Percentiles rank a stretch among this genome's conserved stretches.
Evolutionary conservation across 768 basidiomycete genomes (phyloP).

Genomic region (Lactarius deliciosus): DNA sequence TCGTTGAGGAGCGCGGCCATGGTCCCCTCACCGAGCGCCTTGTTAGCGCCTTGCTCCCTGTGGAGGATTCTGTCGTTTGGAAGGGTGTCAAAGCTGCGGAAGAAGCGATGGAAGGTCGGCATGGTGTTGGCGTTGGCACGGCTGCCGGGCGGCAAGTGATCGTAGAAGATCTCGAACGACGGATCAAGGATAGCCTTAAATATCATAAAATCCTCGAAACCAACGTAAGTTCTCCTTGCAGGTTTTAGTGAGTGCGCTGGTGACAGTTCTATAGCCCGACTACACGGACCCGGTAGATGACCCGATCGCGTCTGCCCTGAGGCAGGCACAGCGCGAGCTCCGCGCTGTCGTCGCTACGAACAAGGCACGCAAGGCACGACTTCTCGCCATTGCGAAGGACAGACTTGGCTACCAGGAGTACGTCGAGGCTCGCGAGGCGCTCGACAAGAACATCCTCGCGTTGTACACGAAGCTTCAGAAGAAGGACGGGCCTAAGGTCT

Average conservation of each 20-base stretch:
- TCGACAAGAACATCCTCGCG: conserved; percentile 80
- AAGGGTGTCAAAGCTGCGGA: conserved; percentile 81
- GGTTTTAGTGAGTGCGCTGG: conserved; percentile 27
- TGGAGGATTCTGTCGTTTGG: conserved; percentile 60
- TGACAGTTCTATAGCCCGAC: conserved; percentile 52
- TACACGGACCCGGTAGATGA: conserved; percentile 84
- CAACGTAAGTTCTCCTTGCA: conserved; percentile 52
- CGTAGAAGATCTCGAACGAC: conserved; percentile 74
- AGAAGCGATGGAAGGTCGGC: conserved; percentile 81
- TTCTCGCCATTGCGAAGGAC: conserved; percentile 76
- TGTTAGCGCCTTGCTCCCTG: conserved; percentile 70
- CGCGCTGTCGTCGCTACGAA: conserved; percentile 76
- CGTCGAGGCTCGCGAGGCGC: conserved; percentile 73
- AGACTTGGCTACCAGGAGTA: conserved; percentile 93
- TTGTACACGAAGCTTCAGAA: conserved; percentile 80
- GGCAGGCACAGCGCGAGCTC: conserved; percentile 83
- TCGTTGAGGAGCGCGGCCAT: conserved; percentile 75
- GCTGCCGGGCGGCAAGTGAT: conserved; percentile 78
- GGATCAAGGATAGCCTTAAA: conserved; percentile 73
- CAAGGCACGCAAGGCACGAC: conserved; percentile 74
- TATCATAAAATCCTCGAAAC: conserved; percentile 69
- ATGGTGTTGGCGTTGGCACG: conserved; percentile 70
- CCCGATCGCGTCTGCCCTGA: conserved; percentile 86
- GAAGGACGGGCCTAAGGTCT: conserved; percentile 70
- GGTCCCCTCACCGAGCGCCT: conserved; percentile 87